phyloP scores from a whole-genome alignment of 176 grass and related monocot genomes.

The Zea luxurians region DNA sequence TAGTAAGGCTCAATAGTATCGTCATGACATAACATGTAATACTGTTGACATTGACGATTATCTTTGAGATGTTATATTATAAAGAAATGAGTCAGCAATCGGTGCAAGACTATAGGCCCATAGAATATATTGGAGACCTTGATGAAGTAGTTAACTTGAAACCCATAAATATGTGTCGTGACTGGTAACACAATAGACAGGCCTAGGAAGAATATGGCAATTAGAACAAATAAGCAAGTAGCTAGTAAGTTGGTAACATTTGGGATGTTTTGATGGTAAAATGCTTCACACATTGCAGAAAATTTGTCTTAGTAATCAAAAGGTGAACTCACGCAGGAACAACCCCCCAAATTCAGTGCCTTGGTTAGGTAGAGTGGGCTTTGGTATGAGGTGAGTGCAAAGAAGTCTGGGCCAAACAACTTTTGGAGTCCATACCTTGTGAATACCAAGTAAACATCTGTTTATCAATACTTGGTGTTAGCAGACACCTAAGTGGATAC shows the following conservation, averaged over 20 bases:
- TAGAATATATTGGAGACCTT: slow-evolving; percentile 17
- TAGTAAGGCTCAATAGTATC: too few species aligned
- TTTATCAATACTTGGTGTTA: too few species aligned
- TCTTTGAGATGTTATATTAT: slow-evolving; percentile 12
- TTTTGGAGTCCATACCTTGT: too few species aligned
- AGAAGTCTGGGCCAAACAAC: too few species aligned
- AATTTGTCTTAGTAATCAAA: too few species aligned
- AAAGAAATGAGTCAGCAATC: neutral
- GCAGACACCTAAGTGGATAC: too few species aligned
- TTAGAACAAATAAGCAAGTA: slow-evolving; percentile 30
- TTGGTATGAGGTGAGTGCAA: too few species aligned
- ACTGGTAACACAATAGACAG: slow-evolving; percentile 23
- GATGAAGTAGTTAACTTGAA: slow-evolving; percentile 6
- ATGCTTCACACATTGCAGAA: slow-evolving; percentile 26
- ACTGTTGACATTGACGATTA: neutral
- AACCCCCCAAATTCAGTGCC: too few species aligned
- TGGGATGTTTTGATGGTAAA: slow-evolving; percentile 33
- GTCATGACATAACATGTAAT: neutral
- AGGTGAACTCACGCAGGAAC: too few species aligned
- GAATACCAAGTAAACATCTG: too few species aligned
- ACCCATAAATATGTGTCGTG: neutral
- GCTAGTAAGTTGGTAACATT: slow-evolving; percentile 25
- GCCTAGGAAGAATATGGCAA: slow-evolving; percentile 30
- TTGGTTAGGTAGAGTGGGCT: too few species aligned
- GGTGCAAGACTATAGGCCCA: neutral